Evolutionary conservation across 2,329 filamentous ascomycete genomes (phyloP).

Genomic region (Calonectria pseudoreteaudii): DNA sequence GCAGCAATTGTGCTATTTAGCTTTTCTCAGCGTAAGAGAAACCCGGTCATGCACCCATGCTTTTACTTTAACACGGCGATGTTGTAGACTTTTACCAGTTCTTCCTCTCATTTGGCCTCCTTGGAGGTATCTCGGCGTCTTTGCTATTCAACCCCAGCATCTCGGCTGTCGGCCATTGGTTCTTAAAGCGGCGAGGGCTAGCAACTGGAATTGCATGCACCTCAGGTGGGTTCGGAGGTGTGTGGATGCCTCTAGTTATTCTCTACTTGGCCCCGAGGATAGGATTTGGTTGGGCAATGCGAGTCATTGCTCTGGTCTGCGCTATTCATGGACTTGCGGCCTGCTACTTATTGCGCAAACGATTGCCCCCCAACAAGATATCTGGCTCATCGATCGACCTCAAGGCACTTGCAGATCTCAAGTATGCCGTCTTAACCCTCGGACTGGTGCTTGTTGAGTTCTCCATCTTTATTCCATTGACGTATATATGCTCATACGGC

Average conservation of each 20-base stretch:
- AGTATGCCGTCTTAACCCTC: conserved; percentile 60
- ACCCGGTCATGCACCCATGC: no score
- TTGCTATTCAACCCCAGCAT: conserved; percentile 78
- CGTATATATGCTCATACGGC: conserved; percentile 13
- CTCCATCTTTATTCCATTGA: conserved; percentile 18
- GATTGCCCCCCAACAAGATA: conserved; percentile 60
- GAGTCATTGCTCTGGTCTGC: conserved; percentile 45
- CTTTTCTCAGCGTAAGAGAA: not conserved
- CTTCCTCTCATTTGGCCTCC: conserved; percentile 74
- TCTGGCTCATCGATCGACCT: conserved; percentile 60
- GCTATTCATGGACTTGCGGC: conserved; percentile 43
- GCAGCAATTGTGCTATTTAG: not conserved
- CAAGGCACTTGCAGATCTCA: conserved; percentile 61
- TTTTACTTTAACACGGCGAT: not conserved
- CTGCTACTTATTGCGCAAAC: conserved; percentile 49
- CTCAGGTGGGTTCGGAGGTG: conserved; percentile 70
- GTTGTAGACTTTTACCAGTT: conserved; percentile 74
- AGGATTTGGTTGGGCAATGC: conserved; percentile 47
- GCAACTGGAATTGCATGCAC: conserved; percentile 78
- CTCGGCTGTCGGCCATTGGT: conserved; percentile 77
- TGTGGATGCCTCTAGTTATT: conserved; percentile 58
- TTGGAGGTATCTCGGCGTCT: conserved; percentile 73
- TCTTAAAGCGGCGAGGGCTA: conserved; percentile 70
- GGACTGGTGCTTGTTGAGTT: conserved; percentile 64
- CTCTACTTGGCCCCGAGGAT: conserved; percentile 39